Percentiles rank a stretch among this genome's conserved stretches.
phyloP scores from a whole-genome alignment of 106 monocot genomes.

The Platanthera guangdongensis region DNA sequence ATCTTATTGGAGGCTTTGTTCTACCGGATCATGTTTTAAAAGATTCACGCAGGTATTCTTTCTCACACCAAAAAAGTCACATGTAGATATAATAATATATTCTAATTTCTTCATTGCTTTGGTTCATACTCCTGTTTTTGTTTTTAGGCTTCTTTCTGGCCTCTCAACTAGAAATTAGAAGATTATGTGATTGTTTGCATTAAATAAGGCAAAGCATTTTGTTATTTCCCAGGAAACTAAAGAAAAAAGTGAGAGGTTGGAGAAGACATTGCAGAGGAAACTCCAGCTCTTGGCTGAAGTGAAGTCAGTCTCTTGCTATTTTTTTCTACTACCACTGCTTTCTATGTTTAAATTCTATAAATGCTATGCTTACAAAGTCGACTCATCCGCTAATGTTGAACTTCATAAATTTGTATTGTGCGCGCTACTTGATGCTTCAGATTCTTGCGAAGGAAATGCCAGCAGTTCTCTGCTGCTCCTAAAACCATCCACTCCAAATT shows the following conservation, averaged over 20 bases:
- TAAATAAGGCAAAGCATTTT: neutral
- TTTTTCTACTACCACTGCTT: neutral
- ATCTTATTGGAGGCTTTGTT: too few relatives aligned
- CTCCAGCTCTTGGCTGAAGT: conserved; percentile 39
- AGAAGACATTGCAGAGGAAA: conserved; percentile 24
- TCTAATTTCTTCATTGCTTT: neutral
- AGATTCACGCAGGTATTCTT: neutral
- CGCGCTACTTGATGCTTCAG: conserved; percentile 11
- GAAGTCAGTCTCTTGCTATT: conserved; percentile 17
- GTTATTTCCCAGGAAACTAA: conserved; percentile 32
- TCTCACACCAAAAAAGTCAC: neutral
- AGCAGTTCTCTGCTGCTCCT: conserved; percentile 24
- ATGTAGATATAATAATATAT: neutral
- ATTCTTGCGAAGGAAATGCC: conserved; percentile 49
- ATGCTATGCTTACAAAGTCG: neutral
- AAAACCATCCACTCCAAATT: neutral
- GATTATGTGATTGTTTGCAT: neutral
- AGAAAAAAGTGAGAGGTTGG: conserved; percentile 29
- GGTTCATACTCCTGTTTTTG: neutral
- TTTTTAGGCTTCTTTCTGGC: neutral
- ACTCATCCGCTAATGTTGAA: neutral
- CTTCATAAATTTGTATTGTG: neutral
- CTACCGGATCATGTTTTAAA: too few relatives aligned
- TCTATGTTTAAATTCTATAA: neutral
- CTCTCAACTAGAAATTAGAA: neutral